Conservation (phyloP, 768 basidiomycete genomes). For the Collybia sp. region DNA sequence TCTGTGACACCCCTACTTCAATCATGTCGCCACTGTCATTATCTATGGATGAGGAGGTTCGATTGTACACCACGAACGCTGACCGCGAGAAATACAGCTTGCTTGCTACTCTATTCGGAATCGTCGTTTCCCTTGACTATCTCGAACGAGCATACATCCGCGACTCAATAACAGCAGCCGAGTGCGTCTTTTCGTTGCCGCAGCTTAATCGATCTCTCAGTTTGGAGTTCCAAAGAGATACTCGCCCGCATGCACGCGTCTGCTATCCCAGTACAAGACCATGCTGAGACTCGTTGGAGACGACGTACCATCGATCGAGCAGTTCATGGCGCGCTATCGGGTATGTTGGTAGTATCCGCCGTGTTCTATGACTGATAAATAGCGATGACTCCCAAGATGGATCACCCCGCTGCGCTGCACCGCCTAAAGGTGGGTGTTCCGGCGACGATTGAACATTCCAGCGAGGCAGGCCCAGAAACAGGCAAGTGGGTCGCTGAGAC, state of each 20-base stretch:
- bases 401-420: conserved; percentile 89
- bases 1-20: too few relatives aligned
- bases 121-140: conserved; percentile 89
- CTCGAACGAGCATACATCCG: conserved; percentile 94
- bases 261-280: conserved; percentile 97
- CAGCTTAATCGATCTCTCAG: conserved; percentile 20
- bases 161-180: conserved; percentile 84
- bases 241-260: conserved; percentile 89
- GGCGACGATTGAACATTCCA: conserved; percentile 93
- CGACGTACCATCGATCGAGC: conserved; percentile 79
- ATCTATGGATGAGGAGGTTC: conserved; percentile 88
- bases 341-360: conserved; percentile 34
- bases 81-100: conserved; percentile 88
- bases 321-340: conserved; percentile 87
- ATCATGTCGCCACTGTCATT: conserved; percentile 9
- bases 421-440: conserved; percentile 90
- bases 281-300: conserved; percentile 94
- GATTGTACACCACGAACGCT: conserved; percentile 81
- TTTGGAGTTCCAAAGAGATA: conserved; percentile 60
- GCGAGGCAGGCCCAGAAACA: conserved; percentile 87
- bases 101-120: conserved; percentile 85
- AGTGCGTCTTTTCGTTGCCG: conserved; percentile 52
- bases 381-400: conserved; percentile 55
- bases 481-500: conserved; percentile 98
- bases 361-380: neutral